Base-by-base conservation (phyloP, 1,139 yeast species). In the Nadsonia starkeyi-henricii region DNA sequence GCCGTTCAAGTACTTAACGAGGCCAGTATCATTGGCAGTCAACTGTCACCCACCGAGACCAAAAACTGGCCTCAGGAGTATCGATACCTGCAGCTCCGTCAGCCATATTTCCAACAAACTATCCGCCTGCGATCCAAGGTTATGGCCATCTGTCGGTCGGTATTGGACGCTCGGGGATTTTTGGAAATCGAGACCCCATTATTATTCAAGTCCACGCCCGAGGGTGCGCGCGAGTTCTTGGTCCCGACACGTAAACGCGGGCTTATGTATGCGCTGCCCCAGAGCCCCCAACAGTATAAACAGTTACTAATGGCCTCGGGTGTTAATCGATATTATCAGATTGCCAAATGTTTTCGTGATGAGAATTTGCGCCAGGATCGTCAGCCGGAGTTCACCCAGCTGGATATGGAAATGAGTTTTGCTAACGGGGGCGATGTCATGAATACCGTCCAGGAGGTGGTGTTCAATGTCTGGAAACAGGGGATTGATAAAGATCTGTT, bases 231-330 rank as follows among this genome's bases (percentile, higher is more conserved):
- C 42, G 99, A 91, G 64, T 91, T 91, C 60, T 66, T 93, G 48
- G 97, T 91, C 0, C 98, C 98, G 0, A 86, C 96, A 0, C 73
- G 97, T 54, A 66, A 72, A 18, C 64, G 68, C 3, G 70, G 74
- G 13, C 56, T 54, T 43, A 85, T 85, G 63, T 91, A 89, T 62
- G 96, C 98, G 0, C 70, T 91, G 43, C 96, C 97, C 0, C 99
- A 91, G 64, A 85, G 96, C 21, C 99, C 99, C 0, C 99, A 91
- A 61, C 98, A 91, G 61, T 91, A 89, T 60, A 91, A 93, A 61
- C 98, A 91, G 65, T 71, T 91, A 41, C 68, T 91, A 43, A 91
- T 91, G 91, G 94, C 96, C 3, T 81, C 95, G 42, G 99, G 98
- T 0, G 78, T 93, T 45, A 74, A 83, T 48, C 74, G 77, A 46